phyloP scores from a whole-genome alignment of 352 stramenopile genomes.

The Aphanomyces euteiches region DNA sequence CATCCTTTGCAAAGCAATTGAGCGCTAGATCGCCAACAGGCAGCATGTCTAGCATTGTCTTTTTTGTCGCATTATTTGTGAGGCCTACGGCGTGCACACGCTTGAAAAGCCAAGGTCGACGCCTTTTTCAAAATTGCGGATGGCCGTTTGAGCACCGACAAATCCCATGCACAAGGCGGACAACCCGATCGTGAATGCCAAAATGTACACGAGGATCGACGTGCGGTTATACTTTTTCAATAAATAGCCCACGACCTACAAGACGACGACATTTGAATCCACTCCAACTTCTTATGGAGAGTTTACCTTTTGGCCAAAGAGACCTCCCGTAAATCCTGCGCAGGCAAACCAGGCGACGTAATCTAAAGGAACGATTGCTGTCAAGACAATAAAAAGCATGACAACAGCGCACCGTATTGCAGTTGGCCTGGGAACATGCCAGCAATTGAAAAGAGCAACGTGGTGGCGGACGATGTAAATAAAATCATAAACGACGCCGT shows the following conservation, averaged over 20 bases:
- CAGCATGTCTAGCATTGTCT: too few relatives aligned
- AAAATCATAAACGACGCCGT: constrained; percentile 91
- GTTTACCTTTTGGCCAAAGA: constrained; percentile 62
- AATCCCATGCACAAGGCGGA: constrained; percentile 67
- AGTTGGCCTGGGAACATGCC: constrained; percentile 66
- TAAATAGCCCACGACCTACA: constrained; percentile 79
- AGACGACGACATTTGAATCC: constrained; percentile 40
- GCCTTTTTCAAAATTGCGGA: constrained; percentile 55
- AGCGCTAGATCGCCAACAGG: too few relatives aligned
- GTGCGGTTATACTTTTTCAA: constrained; percentile 88
- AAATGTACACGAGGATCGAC: constrained; percentile 79
- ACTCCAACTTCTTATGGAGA: neutral
- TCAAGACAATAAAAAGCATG: constrained; percentile 67
- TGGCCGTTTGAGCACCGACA: constrained; percentile 54
- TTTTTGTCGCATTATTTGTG: too few relatives aligned
- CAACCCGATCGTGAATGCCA: constrained; percentile 64
- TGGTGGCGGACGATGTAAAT: constrained; percentile 92
- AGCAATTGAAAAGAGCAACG: constrained; percentile 80
- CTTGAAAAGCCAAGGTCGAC: constrained; percentile 61
- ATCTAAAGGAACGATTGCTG: constrained; percentile 59
- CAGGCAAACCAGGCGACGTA: constrained; percentile 89
- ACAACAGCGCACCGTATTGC: constrained; percentile 43
- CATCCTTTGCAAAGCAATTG: too few relatives aligned
- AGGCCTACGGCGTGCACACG: constrained; percentile 39
- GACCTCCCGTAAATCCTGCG: constrained; percentile 84